Evolutionary conservation across 148 eudicot species (phyloP).

Genomic region (Heliosperma pusillum): DNA sequence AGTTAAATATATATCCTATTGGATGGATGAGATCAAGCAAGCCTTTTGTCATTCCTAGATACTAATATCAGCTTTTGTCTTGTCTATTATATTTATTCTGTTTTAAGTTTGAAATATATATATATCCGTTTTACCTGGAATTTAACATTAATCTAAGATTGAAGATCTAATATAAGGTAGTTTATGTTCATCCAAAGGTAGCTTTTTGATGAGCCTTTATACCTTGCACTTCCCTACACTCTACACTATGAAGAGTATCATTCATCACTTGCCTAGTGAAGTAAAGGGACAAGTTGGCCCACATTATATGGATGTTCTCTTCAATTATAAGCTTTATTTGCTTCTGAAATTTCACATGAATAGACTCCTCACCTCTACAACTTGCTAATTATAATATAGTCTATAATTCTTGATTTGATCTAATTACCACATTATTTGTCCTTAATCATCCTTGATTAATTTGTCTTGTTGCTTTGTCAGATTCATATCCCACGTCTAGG

Average conservation of each 20-base stretch:
- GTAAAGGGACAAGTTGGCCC: neutral
- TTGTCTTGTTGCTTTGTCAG: neutral
- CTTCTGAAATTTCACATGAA: neutral
- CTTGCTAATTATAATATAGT: neutral
- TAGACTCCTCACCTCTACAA: neutral
- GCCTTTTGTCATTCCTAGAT: no score
- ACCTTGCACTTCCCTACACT: constrained; percentile 1
- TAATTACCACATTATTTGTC: neutral
- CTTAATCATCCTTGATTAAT: neutral
- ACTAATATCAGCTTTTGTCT: no score
- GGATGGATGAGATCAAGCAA: no score
- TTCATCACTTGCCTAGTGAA: neutral
- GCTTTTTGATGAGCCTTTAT: neutral
- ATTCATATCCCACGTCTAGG: neutral
- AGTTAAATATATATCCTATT: no score
- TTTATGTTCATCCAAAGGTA: neutral
- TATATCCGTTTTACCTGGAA: no score
- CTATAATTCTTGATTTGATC: neutral
- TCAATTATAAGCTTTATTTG: neutral
- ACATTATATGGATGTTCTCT: neutral
- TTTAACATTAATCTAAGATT: no score
- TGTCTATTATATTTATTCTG: no score
- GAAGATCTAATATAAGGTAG: neutral
- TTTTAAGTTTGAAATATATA: no score
- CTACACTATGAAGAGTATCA: neutral